Conservation (phyloP, 2,329 filamentous ascomycete species). For the Nigrospora osmanthi region DNA sequence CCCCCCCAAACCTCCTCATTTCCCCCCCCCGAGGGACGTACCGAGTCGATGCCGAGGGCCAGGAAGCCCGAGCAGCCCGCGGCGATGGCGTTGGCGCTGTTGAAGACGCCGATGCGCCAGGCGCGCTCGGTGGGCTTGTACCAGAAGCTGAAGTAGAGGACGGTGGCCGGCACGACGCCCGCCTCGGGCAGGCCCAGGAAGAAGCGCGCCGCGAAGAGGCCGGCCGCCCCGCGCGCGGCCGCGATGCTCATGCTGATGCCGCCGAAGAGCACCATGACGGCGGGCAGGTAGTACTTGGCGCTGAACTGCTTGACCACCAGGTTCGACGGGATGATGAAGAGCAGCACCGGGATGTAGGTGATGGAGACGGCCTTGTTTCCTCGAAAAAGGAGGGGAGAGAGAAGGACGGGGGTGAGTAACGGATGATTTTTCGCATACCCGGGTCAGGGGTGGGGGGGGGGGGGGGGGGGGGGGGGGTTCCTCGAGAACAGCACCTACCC, state of each 20-base stretch:
- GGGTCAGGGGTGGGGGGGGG: too few relatives aligned
- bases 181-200: conserved; percentile 17
- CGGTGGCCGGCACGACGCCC: conserved; percentile 15
- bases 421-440: too few relatives aligned
- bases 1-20: too few relatives aligned
- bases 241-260: conserved; percentile 14
- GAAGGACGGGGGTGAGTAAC: not conserved
- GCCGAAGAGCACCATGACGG: conserved; percentile 17
- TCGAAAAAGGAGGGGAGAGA: too few relatives aligned
- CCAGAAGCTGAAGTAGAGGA: conserved; percentile 11
- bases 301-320: conserved; percentile 15
- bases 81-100: not conserved
- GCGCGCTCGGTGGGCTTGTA: not conserved
- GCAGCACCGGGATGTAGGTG: conserved; percentile 15
- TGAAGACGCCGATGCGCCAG: not conserved
- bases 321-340: conserved; percentile 24
- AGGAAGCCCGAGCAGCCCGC: not conserved
- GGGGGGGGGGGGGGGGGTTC: too few relatives aligned
- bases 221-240: conserved; percentile 11
- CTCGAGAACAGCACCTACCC: not conserved
- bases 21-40: too few relatives aligned
- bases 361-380: conserved; percentile 2
- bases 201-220: conserved; percentile 12
- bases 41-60: not conserved
- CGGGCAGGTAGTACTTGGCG: conserved; percentile 16